Base-by-base conservation (phyloP, 1,284 basidiomycete species). In the Athelia psychrophila region DNA sequence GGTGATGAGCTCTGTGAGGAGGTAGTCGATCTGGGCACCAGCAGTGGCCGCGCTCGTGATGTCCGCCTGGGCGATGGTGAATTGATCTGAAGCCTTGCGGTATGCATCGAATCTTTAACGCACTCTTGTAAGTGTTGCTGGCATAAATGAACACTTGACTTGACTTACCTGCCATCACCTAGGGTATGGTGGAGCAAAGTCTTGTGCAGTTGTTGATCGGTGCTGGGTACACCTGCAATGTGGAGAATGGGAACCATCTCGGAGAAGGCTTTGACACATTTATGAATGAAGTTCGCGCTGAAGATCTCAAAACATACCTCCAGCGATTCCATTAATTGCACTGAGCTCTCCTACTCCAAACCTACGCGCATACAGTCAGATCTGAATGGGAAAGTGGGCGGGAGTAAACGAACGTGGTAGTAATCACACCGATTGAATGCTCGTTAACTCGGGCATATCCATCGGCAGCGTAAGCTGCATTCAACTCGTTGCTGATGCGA, bases 171-270 rank as follows among this genome's bases (percentile, higher is more conserved):
- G 55, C 86, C 89, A 60, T 94, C 89, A 54, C 93, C 93, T 27
- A 97, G 81, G 0, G 93, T 94, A 62, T 95, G 91, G 61, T 94
- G 92, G 24, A 94, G 76, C 67, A 90, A 78, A 44, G 79, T 88
- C 64, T 75, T 86, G 40, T 67, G 75, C 68, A 81, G 85, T 60
- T 91, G 86, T 57, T 92, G 84, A 13, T 71, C 60, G 1, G 88
- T 91, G 57, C 83, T 88, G 0, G 95, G 95, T 1, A 85, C 84
- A 53, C 95, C 95, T 47, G 90, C 95, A 47, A 98, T 83, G 66
- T 98, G 95, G 5, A 98, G 77, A 3, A 98, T 81, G 8, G 95
- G 95, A 4, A 98, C 84, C 72, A 93, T 88, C 71, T 98, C 95
- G 23, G 91, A 87, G 68, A 82, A 87, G 3, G 88, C 88, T 87